Evolutionary conservation across 768 basidiomycete species (phyloP).

Genomic region (Boletus rubescentipes): DNA sequence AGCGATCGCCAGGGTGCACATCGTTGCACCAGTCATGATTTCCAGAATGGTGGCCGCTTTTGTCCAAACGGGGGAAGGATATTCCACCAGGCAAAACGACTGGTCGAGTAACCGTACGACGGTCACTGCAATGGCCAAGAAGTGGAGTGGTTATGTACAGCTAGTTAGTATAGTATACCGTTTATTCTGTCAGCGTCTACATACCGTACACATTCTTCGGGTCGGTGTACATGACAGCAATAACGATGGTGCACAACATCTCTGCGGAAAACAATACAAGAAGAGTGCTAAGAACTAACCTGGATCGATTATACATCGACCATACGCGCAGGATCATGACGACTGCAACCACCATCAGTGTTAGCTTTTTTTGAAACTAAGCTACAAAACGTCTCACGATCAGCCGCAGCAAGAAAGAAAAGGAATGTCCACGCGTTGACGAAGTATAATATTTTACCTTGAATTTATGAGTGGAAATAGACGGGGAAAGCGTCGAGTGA

Average conservation of each 20-base stretch:
- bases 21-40: background rate
- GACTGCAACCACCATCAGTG: background rate
- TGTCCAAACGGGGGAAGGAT: background rate
- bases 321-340: background rate
- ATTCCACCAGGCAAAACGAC: background rate
- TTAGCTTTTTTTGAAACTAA: no score
- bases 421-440: no score
- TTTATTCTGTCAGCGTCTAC: background rate
- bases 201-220: background rate
- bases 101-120: background rate
- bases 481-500: no score
- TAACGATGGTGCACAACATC: no score
- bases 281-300: background rate
- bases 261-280: background rate
- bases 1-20: background rate
- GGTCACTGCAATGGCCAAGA: background rate
- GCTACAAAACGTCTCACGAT: no score
- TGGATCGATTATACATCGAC: slow-evolving; percentile 1
- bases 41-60: background rate
- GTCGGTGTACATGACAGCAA: background rate
- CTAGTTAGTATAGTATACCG: background rate
- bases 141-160: background rate
- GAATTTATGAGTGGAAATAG: no score
- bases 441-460: no score
- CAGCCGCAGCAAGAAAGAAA: no score